Evolutionary conservation across 2,329 filamentous ascomycete species (phyloP).

Genomic region (Allantophomopsis lycopodina): DNA sequence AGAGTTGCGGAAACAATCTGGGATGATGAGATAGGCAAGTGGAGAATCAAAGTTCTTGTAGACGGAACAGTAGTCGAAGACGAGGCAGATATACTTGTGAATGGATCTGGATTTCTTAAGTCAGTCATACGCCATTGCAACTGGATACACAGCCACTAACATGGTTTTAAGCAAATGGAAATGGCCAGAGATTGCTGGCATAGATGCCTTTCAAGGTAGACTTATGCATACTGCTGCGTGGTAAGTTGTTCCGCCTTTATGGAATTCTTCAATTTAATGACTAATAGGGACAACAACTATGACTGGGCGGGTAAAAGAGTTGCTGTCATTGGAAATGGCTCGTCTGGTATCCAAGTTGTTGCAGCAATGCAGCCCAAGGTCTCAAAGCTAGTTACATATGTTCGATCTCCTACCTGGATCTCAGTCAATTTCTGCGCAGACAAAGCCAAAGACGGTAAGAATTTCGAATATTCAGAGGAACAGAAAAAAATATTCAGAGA

Average conservation of each 20-base stretch:
- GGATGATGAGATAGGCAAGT: conserved; percentile 33
- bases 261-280: too few species aligned
- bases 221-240: conserved; percentile 27
- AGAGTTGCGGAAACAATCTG: conserved; percentile 33
- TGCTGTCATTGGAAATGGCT: conserved; percentile 34
- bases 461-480: background rate
- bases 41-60: conserved; percentile 33
- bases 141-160: background rate
- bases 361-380: conserved; percentile 28
- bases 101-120: conserved; percentile 16
- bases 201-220: conserved; percentile 28
- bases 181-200: conserved; percentile 27
- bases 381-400: conserved; percentile 25
- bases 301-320: conserved; percentile 29
- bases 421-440: conserved; percentile 20
- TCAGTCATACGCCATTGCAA: background rate
- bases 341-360: conserved; percentile 34
- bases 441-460: background rate
- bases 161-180: background rate
- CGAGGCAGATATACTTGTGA: conserved; percentile 3
- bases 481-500: conserved; percentile 39
- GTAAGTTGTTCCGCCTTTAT: too few species aligned
- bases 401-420: conserved; percentile 32
- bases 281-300: conserved; percentile 21
- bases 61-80: conserved; percentile 6